Evolutionary conservation across 805 yeast species (phyloP), one percentile per base, ranked within the genome.

Genomic region (Tetrapisispora arboricola): DNA sequence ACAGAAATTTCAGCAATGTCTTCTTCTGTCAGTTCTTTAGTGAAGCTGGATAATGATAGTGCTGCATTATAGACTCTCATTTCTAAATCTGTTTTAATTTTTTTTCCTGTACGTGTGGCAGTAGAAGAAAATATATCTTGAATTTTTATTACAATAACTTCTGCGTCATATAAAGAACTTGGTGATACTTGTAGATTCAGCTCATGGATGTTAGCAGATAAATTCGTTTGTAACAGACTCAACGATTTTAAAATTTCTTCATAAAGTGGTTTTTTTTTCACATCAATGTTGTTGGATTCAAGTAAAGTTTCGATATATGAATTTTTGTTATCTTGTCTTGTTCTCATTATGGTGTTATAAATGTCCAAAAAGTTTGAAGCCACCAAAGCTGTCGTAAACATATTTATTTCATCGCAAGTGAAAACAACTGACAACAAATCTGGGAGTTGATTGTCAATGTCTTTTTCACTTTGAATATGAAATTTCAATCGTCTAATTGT

Each of bases 341-440:
- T 78, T 49, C 95, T 68, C 38, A 72, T 60, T 16, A 84, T 63
- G 2, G 92, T 78, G 41, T 78, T 78, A 52, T 75, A 73, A 34
- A 92, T 79, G 58, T 88, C 96, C 47, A 80, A 69, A 24, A 85
- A 66, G 52, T 83, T 86, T 0, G 95, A 80, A 0, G 92, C 92
- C 0, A 94, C 80, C 53, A 92, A 68, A 0, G 95, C 86, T 0
- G 97, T 88, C 44, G 82, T 66, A 51, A 74, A 85, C 2, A 84
- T 53, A 43, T 75, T 75, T 13, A 80, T 67, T 0, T 75, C 64
- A 2, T 68, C 75, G 46, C 80, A 68, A 10, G 65, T 63, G 2
- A 73, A 56, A 2, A 64, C 59, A 0, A 76, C 81, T 43, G 67
- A 71, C 11, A 88, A 60, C 38, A 76, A 73, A 55, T 87, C 95